These are phyloP conservation scores for Fusarium gaditjirri DNA, from an alignment of 2,329 filamentous ascomycete species.

Conservation along the genomic window DNA sequence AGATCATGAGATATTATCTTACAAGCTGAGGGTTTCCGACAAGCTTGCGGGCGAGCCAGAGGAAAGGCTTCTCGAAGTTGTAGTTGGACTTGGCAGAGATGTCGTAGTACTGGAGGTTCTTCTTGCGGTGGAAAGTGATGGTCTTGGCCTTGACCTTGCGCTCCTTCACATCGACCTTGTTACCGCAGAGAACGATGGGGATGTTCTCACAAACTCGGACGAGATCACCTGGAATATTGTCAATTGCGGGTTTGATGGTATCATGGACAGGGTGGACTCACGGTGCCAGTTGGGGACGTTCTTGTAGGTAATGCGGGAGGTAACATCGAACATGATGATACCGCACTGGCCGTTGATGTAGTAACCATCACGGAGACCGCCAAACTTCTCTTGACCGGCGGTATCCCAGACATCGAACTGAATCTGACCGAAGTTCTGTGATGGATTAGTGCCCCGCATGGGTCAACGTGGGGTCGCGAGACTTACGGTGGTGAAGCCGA, in stretches of 20 bases:
- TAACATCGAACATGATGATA: slow-evolving; percentile 99
- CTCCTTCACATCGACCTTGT: slow-evolving; percentile 99
- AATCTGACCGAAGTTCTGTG: slow-evolving; percentile 90
- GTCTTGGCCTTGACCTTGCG: slow-evolving; percentile 99
- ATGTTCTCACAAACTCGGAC: slow-evolving; percentile 99
- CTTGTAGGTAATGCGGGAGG: slow-evolving; percentile 99
- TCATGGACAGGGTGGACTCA: slow-evolving; percentile 63
- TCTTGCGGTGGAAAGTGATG: slow-evolving; percentile 99
- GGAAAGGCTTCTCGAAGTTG: slow-evolving; percentile 99
- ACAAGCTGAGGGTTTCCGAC: slow-evolving; percentile 80
- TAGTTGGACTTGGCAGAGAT: slow-evolving; percentile 99
- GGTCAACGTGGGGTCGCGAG: slow-evolving; percentile 37
- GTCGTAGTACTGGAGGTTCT: slow-evolving; percentile 99
- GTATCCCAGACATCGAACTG: slow-evolving; percentile 99
- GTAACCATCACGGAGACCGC: slow-evolving; percentile 98
- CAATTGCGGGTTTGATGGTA: slow-evolving; percentile 13
- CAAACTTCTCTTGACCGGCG: slow-evolving; percentile 99
- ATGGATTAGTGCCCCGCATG: slow-evolving; percentile 44
- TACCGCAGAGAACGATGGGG: slow-evolving; percentile 96
- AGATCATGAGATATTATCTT: slow-evolving; percentile 5
- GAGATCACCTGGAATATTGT: slow-evolving; percentile 77
- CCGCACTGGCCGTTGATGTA: slow-evolving; percentile 99
- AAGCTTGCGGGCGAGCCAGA: slow-evolving; percentile 98
- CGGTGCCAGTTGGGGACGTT: slow-evolving; percentile 99
- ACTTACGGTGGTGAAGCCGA: slow-evolving; percentile 96